Base-by-base conservation (phyloP, 371 early-diverging fungal genomes). In the Mortierella polycephala region DNA sequence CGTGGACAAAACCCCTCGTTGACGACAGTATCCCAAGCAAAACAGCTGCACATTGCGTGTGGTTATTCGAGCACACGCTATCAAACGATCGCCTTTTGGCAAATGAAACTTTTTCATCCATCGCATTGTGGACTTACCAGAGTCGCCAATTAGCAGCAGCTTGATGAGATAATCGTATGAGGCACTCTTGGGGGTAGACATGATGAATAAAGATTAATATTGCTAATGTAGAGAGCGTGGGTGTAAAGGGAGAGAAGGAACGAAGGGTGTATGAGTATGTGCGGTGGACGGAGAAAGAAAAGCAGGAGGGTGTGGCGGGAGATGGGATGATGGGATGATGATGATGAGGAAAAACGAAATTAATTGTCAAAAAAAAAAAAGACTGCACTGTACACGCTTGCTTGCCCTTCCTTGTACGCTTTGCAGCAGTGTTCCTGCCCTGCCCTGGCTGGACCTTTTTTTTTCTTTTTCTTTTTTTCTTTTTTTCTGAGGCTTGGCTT, bases 111-210 rank as follows among this genome's bases (percentile, higher is more conserved):
- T 30, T 30, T 30, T 30, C 30, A 30, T 30, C 30, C 30, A 30
- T 30, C 2, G 30, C 30, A 30, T 30, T 4, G 30, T 30, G 30
- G 30, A 56, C 81, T 85, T 90, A 88, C 99, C 99, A 67, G 98
- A 98, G 88, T 99, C 99, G 50, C 99, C 99, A 83, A 99, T 99
- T 60, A 99, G 88, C 67, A 99, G 91, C 57, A 99, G 91, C 85
- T 99, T 99, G 91, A 99, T 98, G 74, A 98, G 93, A 85, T 97
- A 96, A 85, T 98, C 99, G 87, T 97, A 97, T 53, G 91, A 90
- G 75, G 95, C 94, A 65, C 89, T 90, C 82, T 95, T 95, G 80
- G 89, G 89, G 42, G 93, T 89, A 52, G 95, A 76, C 95, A 95
- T 95, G 57, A 60, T 62, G 64, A 45, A 54, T 10, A 37, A 23